Percentiles rank a stretch among this genome's conserved stretches.
These are phyloP conservation scores for Stachybotrys chlorohalonatus DNA, from an alignment of 2,329 filamentous ascomycete genomes.

Conservation along the genomic window DNA sequence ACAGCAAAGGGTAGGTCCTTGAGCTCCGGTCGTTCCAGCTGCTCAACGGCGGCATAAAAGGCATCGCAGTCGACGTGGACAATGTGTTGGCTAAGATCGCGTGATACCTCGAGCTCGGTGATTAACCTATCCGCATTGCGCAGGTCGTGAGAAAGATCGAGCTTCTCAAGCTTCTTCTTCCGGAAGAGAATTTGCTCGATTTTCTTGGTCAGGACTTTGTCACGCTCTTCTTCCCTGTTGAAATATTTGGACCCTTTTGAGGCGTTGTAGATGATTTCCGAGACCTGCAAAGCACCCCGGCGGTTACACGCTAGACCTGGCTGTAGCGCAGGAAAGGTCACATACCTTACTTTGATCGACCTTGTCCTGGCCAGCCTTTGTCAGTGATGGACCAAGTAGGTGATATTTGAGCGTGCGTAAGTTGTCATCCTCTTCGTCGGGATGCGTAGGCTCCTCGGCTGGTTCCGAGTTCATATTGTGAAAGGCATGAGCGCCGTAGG, in stretches of 20 bases:
- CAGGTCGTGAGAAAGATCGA: slow-evolving; percentile 64
- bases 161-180: slow-evolving; percentile 65
- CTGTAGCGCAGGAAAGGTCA: not conserved
- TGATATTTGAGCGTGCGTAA: slow-evolving; percentile 71
- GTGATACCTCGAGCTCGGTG: slow-evolving; percentile 63
- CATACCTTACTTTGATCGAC: slow-evolving; percentile 82
- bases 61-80: slow-evolving; percentile 96
- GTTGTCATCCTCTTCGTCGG: slow-evolving; percentile 21
- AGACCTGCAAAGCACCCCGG: slow-evolving; percentile 47
- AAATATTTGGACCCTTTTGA: slow-evolving; percentile 97
- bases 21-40: slow-evolving; percentile 73
- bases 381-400: slow-evolving; percentile 80
- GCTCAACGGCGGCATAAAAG: slow-evolving; percentile 93
- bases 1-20: slow-evolving; percentile 86
- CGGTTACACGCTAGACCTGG: not conserved
- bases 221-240: slow-evolving; percentile 76
- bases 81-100: slow-evolving; percentile 76
- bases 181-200: slow-evolving; percentile 70
- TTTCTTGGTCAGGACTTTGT: slow-evolving; percentile 75
- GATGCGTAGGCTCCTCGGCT: slow-evolving; percentile 1
- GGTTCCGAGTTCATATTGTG: slow-evolving; percentile 4
- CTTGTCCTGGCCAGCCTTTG: slow-evolving; percentile 84
- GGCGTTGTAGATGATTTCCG: slow-evolving; percentile 93
- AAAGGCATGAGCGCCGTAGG: not conserved
- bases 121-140: slow-evolving; percentile 76